Conservation (phyloP, 805 yeast species). For the Torulaspora microellipsoides region DNA sequence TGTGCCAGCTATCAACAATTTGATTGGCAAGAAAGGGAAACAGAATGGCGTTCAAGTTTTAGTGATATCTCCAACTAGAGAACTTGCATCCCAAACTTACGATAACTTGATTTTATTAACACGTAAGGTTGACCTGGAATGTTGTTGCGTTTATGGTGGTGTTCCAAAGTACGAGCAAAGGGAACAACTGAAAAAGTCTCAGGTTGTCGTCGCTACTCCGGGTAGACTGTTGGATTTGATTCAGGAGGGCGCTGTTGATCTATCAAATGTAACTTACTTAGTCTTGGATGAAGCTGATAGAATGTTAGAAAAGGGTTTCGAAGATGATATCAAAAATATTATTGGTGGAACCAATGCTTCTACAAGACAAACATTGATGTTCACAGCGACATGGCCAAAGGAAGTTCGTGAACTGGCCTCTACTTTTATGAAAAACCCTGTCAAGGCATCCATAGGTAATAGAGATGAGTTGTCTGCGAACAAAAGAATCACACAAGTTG, state of each 20-base stretch:
- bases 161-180: slow-evolving; percentile 94
- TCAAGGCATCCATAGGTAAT: slow-evolving; percentile 88
- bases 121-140: slow-evolving; percentile 53
- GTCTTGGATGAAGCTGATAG: slow-evolving; percentile 98
- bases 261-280: slow-evolving; percentile 64
- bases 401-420: slow-evolving; percentile 91
- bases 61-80: slow-evolving; percentile 95
- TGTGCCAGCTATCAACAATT: slow-evolving; percentile 86
- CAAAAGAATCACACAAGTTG: slow-evolving; percentile 87
- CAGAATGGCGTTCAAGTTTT: slow-evolving; percentile 60
- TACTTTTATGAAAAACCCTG: slow-evolving; percentile 79
- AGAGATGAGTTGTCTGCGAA: slow-evolving; percentile 93
- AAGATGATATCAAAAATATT: slow-evolving; percentile 87
- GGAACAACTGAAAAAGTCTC: slow-evolving; percentile 56
- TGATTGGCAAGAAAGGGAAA: slow-evolving; percentile 35
- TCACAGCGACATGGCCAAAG: slow-evolving; percentile 99
- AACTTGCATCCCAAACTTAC: slow-evolving; percentile 88
- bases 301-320: slow-evolving; percentile 97
- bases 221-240: slow-evolving; percentile 90
- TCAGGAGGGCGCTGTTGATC: slow-evolving; percentile 77
- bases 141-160: slow-evolving; percentile 94
- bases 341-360: slow-evolving; percentile 52
- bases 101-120: slow-evolving; percentile 72
- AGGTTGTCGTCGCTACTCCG: slow-evolving; percentile 95
- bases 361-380: slow-evolving; percentile 88